Percentiles rank a stretch among this genome's conserved stretches.
Evolutionary conservation across 257 asterid genomes (phyloP).

Genomic region (Capsicum pubescens): DNA sequence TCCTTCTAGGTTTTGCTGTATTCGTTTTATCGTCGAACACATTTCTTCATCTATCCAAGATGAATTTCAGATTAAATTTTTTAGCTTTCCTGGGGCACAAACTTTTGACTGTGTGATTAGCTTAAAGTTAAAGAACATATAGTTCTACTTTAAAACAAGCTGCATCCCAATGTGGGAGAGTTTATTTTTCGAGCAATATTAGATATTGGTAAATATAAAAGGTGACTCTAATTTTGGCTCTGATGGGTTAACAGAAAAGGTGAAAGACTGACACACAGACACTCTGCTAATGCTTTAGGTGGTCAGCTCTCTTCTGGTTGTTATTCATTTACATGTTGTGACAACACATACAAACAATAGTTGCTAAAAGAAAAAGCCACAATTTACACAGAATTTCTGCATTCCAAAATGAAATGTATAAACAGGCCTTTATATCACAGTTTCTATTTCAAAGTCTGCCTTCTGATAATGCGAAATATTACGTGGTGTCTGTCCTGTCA

Average conservation of each 20-base stretch:
- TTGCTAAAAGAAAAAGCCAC: background rate
- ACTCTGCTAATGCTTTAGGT: background rate
- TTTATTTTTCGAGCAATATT: background rate
- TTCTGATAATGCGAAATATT: background rate
- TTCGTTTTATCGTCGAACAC: background rate
- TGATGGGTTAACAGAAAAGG: background rate
- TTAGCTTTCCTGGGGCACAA: background rate
- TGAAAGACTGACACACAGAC: background rate
- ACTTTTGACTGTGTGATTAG: background rate
- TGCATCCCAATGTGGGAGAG: background rate
- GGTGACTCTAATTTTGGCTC: background rate
- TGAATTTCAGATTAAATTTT: background rate
- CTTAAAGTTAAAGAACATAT: background rate
- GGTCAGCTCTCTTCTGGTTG: background rate
- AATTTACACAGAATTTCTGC: background rate
- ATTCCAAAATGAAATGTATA: conserved; percentile 23
- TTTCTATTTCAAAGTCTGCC: conserved; percentile 22
- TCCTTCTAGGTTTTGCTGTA: background rate
- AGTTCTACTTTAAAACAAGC: conserved; percentile 14
- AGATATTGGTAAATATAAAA: background rate
- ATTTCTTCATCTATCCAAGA: conserved; percentile 1
- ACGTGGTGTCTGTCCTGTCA: background rate
- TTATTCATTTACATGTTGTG: background rate
- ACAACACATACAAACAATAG: background rate
- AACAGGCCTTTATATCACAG: background rate